phyloP scores from a whole-genome alignment of 2,329 filamentous ascomycete genomes.

The Alternaria metachromatica region DNA sequence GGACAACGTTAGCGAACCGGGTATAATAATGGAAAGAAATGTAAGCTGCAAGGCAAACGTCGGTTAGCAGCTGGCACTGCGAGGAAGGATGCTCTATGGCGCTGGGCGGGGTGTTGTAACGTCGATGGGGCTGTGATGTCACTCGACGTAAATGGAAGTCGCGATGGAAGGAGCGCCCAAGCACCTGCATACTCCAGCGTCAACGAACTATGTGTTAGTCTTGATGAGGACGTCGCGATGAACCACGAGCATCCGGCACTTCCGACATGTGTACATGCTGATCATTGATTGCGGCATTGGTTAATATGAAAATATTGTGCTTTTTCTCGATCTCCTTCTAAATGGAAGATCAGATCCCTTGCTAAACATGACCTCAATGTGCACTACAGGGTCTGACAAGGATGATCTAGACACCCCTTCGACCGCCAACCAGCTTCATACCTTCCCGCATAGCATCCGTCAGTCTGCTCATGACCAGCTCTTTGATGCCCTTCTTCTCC shows the following conservation, averaged over 20 bases:
- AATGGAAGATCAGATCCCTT: not conserved
- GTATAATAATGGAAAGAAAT: not conserved
- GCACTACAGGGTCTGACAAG: not conserved
- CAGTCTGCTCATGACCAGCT: slow-evolving; percentile 33
- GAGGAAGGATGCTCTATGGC: not conserved
- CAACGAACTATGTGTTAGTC: not conserved
- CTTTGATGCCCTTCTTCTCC: slow-evolving; percentile 36
- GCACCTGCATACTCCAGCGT: not conserved
- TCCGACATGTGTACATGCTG: not conserved
- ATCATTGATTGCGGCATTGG: not conserved
- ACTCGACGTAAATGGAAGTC: not conserved
- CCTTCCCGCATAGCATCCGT: slow-evolving; percentile 44
- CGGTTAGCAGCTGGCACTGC: not conserved
- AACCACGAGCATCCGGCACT: not conserved
- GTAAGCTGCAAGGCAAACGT: not conserved
- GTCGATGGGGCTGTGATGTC: not conserved
- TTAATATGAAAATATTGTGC: not conserved
- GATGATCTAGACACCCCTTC: slow-evolving; percentile 32
- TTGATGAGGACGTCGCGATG: not conserved
- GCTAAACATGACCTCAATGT: not conserved
- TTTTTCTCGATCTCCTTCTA: not conserved
- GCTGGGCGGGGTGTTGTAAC: not conserved
- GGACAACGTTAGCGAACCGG: not conserved
- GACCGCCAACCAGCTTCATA: slow-evolving; percentile 42
- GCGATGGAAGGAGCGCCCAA: not conserved